phyloP scores from a whole-genome alignment of 148 eudicot species.

The Polygonum aviculare region DNA sequence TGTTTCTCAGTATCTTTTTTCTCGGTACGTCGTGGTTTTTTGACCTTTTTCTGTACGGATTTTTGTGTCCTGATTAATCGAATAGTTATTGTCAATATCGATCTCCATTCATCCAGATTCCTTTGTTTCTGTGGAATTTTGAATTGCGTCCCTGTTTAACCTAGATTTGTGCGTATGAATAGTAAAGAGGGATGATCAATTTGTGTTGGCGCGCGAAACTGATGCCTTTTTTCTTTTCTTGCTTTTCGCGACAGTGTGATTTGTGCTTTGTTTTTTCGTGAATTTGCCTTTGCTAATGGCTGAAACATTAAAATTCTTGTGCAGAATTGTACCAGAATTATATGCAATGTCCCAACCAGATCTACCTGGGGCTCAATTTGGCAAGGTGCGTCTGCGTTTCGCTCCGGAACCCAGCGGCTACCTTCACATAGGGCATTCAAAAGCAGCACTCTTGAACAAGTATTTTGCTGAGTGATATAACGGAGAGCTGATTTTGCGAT shows the following conservation, averaged over 20 bases:
- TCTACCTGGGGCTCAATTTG: constrained; percentile 82
- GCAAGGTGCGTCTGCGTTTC: constrained; percentile 75
- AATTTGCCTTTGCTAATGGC: not conserved
- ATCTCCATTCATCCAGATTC: not conserved
- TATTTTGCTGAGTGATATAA: constrained; percentile 82
- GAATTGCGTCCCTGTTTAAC: not conserved
- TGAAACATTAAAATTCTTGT: not conserved
- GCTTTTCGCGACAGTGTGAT: not conserved
- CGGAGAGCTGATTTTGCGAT: constrained; percentile 71
- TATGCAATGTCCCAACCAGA: too few species aligned
- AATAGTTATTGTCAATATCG: not conserved
- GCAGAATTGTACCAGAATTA: too few species aligned
- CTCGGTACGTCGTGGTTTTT: not conserved
- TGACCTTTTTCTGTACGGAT: not conserved
- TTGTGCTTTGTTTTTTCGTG: not conserved
- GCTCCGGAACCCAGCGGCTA: constrained; percentile 99
- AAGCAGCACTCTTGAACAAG: constrained; percentile 83
- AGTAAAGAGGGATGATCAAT: not conserved
- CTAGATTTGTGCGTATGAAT: not conserved
- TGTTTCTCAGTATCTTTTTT: not conserved
- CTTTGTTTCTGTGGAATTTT: not conserved
- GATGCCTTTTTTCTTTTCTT: not conserved
- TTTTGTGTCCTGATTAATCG: not conserved
- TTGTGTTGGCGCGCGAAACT: not conserved
- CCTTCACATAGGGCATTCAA: constrained; percentile 94